Conservation (phyloP, 495 filamentous ascomycete species). For the Pseudotulostoma volvatum region DNA sequence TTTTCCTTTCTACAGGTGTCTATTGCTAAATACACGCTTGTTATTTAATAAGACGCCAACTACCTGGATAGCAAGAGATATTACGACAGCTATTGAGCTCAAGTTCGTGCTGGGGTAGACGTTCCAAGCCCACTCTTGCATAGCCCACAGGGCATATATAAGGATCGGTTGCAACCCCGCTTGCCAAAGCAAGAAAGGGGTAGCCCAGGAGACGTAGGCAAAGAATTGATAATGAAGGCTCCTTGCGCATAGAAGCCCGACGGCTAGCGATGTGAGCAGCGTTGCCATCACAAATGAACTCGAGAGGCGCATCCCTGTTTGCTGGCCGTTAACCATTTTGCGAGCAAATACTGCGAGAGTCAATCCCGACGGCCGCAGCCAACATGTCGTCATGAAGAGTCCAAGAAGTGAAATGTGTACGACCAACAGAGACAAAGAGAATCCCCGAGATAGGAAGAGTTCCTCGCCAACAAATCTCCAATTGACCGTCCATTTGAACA, state of each 20-base stretch:
- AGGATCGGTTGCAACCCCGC: slow-evolving; percentile 56
- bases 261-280: slow-evolving; percentile 60
- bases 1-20: too few species aligned
- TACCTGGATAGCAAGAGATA: slow-evolving; percentile 48
- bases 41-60: slow-evolving; percentile 21
- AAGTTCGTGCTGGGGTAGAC: slow-evolving; percentile 74
- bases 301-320: slow-evolving; percentile 42
- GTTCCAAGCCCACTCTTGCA: slow-evolving; percentile 96
- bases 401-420: slow-evolving; percentile 50
- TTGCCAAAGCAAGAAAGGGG: slow-evolving; percentile 81
- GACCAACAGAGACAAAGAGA: slow-evolving; percentile 50
- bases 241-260: slow-evolving; percentile 81
- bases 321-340: slow-evolving; percentile 34
- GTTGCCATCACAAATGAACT: slow-evolving; percentile 61
- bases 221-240: slow-evolving; percentile 97
- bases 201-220: slow-evolving; percentile 79
- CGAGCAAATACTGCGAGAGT: slow-evolving; percentile 34
- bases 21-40: background rate
- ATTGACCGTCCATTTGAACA: slow-evolving; percentile 98
- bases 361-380: slow-evolving; percentile 36
- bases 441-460: slow-evolving; percentile 56
- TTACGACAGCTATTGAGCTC: slow-evolving; percentile 68
- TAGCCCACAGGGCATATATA: slow-evolving; percentile 57
- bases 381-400: slow-evolving; percentile 40
- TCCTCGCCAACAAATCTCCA: slow-evolving; percentile 87